phyloP scores from a whole-genome alignment of 208 protist species.

The Spongospora subterranea region DNA sequence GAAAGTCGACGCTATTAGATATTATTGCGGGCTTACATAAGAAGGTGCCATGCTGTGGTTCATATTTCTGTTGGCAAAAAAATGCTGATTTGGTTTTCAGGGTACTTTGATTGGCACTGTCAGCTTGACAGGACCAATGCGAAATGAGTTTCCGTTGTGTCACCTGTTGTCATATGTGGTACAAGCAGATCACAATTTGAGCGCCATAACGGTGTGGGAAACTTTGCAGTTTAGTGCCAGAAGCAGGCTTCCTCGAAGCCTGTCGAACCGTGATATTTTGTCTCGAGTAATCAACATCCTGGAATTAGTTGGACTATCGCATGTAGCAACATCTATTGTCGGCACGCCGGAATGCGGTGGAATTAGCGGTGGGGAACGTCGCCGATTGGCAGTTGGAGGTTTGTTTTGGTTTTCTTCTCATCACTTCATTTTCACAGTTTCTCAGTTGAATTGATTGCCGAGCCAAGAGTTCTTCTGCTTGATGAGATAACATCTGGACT shows the following conservation, averaged over 20 bases:
- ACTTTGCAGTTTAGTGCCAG: constrained; percentile 17
- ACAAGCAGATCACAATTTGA: not conserved
- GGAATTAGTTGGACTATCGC: not conserved
- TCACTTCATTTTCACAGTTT: too few species aligned
- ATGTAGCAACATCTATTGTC: constrained; percentile 24
- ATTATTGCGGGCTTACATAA: not conserved
- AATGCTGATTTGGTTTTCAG: not conserved
- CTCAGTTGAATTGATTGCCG: constrained; percentile 32
- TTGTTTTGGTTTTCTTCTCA: not conserved
- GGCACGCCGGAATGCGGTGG: constrained; percentile 28
- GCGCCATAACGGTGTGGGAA: constrained; percentile 44
- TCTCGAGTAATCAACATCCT: not conserved
- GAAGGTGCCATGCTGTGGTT: not conserved
- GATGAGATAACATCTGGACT: constrained; percentile 48
- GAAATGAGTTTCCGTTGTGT: not conserved
- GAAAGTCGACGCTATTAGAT: constrained; percentile 37
- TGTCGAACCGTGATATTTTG: not conserved
- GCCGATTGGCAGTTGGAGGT: constrained; percentile 40
- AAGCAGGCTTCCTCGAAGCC: not conserved
- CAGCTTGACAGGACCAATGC: not conserved
- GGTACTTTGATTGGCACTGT: not conserved
- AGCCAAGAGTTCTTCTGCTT: not conserved
- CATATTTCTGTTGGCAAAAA: not conserved
- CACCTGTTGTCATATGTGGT: constrained; percentile 53
- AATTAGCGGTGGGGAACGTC: constrained; percentile 36